These are phyloP conservation scores for Monosporozyma unispora DNA, from an alignment of 805 yeast genomes.

Conservation along the genomic window DNA sequence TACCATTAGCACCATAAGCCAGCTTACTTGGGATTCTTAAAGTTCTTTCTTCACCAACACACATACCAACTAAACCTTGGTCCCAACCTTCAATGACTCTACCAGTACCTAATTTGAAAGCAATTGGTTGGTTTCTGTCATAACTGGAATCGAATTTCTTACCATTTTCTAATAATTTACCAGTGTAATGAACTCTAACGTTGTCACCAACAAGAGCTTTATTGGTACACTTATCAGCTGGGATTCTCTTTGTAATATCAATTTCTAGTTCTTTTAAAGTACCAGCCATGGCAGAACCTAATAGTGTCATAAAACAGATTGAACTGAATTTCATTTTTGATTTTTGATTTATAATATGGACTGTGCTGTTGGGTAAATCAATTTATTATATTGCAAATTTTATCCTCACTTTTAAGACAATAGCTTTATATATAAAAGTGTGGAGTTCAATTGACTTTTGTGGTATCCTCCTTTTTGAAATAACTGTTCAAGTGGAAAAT, in stretches of 20 bases:
- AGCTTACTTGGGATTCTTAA: slow-evolving; percentile 69
- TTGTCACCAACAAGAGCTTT: slow-evolving; percentile 57
- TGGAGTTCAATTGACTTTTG: no score
- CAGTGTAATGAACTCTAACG: slow-evolving; percentile 73
- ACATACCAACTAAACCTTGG: slow-evolving; percentile 71
- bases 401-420: no score
- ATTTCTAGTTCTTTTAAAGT: slow-evolving; percentile 22
- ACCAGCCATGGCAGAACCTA: slow-evolving; percentile 15
- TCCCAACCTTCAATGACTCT: slow-evolving; percentile 90
- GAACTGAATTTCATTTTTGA: slow-evolving; percentile 4
- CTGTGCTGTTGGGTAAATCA: not conserved
- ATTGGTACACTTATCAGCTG: slow-evolving; percentile 44
- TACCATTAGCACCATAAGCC: slow-evolving; percentile 71
- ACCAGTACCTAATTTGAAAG: slow-evolving; percentile 67
- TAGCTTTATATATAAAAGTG: no score
- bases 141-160: slow-evolving; percentile 68
- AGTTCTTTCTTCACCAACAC: slow-evolving; percentile 79
- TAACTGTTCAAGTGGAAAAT: not conserved
- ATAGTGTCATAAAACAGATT: slow-evolving; percentile 2
- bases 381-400: not conserved
- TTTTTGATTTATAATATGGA: no score
- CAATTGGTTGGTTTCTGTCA: slow-evolving; percentile 54
- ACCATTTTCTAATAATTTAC: slow-evolving; percentile 52
- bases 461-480: no score
- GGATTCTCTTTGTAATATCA: slow-evolving; percentile 41